phyloP scores from a whole-genome alignment of 352 stramenopile genomes.

The Pythium dissimile region DNA sequence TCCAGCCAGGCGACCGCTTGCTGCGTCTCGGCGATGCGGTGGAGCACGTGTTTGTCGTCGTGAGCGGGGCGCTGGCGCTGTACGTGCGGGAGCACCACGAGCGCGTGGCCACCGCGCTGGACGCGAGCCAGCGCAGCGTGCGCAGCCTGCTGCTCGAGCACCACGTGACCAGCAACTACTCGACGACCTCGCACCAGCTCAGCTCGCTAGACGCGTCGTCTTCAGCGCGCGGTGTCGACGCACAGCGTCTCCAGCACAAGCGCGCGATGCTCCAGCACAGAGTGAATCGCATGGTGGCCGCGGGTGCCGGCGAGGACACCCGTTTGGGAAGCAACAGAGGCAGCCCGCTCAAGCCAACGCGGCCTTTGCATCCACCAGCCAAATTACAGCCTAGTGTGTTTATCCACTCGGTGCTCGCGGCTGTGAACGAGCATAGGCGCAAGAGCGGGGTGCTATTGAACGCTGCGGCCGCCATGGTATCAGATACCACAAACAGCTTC shows the following conservation, averaged over 20 bases:
- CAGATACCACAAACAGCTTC: not conserved
- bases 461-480: not conserved
- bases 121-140: constrained; percentile 55
- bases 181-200: constrained; percentile 59
- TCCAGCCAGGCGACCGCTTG: constrained; percentile 35
- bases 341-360: not conserved
- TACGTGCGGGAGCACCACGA: constrained; percentile 42
- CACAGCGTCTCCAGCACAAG: constrained; percentile 16
- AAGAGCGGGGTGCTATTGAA: too few species aligned
- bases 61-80: constrained; percentile 38
- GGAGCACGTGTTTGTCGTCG: constrained; percentile 43
- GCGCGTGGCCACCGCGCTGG: constrained; percentile 27
- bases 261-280: constrained; percentile 23
- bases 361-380: not conserved
- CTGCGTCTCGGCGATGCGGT: constrained; percentile 37
- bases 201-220: constrained; percentile 20
- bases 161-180: constrained; percentile 66
- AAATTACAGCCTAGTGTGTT: constrained; percentile 20
- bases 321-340: not conserved
- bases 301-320: not conserved
- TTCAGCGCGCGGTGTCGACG: constrained; percentile 1
- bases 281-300: constrained; percentile 14
- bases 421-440: constrained; percentile 28
- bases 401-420: constrained; percentile 47
- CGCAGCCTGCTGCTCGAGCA: constrained; percentile 52